These are phyloP conservation scores for Baorangia bicolor DNA, from an alignment of 768 basidiomycete species.

Conservation along the genomic window DNA sequence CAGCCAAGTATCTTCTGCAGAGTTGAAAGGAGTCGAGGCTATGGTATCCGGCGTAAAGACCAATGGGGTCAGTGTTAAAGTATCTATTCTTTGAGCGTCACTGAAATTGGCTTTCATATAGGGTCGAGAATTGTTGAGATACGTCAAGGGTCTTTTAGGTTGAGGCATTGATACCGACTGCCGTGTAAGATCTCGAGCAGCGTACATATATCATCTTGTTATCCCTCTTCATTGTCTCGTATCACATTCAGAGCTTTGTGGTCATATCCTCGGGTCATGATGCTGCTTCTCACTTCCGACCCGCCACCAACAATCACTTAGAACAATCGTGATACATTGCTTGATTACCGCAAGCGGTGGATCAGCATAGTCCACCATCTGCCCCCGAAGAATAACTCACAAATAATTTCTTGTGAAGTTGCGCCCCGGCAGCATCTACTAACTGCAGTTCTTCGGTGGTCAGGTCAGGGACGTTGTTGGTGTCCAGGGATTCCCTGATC, in stretches of 20 bases:
- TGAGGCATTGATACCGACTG: constrained; percentile 30
- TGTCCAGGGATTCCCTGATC: not conserved
- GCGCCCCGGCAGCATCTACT: not conserved
- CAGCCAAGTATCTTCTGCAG: constrained; percentile 36
- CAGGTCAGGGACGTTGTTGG: not conserved
- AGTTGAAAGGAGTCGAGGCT: constrained; percentile 55
- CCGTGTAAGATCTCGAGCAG: not conserved
- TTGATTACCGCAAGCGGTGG: not conserved
- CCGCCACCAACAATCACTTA: not conserved
- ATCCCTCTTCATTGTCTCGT: not conserved
- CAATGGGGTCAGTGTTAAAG: constrained; percentile 55
- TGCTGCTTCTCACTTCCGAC: not conserved
- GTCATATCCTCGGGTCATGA: not conserved
- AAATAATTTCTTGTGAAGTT: constrained; percentile 1
- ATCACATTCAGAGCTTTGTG: not conserved
- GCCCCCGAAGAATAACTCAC: not conserved
- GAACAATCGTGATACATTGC: not conserved
- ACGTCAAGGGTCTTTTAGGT: constrained; percentile 66
- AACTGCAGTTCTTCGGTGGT: constrained; percentile 1
- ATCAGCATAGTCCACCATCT: not conserved
- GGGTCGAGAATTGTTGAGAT: constrained; percentile 70
- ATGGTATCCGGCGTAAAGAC: constrained; percentile 79
- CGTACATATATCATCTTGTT: not conserved
- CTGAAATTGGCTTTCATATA: constrained; percentile 27
- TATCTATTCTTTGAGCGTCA: constrained; percentile 6